phyloP scores from a whole-genome alignment of 179 eudicot species.

The Camellia oleifera region DNA sequence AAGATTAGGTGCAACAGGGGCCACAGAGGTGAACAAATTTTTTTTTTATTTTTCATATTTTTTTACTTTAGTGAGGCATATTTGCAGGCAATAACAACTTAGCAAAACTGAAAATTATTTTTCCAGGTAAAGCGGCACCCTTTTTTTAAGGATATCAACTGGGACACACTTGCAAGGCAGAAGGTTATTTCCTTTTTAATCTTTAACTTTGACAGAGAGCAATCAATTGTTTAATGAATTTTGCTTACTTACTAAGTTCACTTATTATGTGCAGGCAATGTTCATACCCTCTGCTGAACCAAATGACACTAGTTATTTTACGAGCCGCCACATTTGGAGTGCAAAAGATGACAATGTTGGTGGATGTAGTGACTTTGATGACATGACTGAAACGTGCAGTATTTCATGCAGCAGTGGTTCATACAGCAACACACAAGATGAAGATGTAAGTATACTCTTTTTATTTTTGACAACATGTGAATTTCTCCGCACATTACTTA shows the following conservation, averaged over 20 bases:
- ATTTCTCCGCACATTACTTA: neutral
- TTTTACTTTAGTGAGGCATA: too few species aligned
- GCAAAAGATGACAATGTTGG: constrained; percentile 73
- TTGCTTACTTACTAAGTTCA: constrained; percentile 13
- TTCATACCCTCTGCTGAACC: constrained; percentile 86
- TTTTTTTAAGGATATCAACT: constrained; percentile 78
- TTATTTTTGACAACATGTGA: neutral
- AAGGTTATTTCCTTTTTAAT: constrained; percentile 49
- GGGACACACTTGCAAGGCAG: constrained; percentile 95
- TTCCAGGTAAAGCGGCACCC: constrained; percentile 77
- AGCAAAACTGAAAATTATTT: constrained; percentile 3
- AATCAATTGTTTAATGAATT: neutral
- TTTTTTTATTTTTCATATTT: too few species aligned
- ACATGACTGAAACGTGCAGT: constrained; percentile 74
- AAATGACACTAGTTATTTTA: constrained; percentile 91
- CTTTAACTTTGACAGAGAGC: neutral
- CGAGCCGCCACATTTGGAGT: constrained; percentile 98
- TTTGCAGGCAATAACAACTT: neutral
- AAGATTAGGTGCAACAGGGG: too few species aligned
- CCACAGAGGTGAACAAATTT: too few species aligned
- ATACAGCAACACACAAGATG: constrained; percentile 71
- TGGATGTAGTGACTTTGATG: constrained; percentile 92
- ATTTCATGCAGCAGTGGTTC: constrained; percentile 74
- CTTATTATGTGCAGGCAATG: constrained; percentile 58
- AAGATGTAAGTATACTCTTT: constrained; percentile 55